A percentile compares a stretch with the other conserved stretches of the same genome.
Evolutionary conservation across 495 filamentous ascomycete species (phyloP).

Genomic region (Xylaria acuta): DNA sequence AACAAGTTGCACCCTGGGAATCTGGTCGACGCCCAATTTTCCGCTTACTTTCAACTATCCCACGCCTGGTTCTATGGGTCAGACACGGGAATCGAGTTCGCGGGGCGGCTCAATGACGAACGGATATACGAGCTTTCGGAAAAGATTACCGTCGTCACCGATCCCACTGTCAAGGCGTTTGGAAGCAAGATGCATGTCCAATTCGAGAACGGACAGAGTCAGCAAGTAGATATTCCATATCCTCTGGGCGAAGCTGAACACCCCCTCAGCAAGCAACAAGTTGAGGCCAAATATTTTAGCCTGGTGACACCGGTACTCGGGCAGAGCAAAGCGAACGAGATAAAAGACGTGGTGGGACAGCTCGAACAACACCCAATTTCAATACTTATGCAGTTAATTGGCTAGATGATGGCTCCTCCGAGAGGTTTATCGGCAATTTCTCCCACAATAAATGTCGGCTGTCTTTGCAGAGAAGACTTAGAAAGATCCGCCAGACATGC

Average conservation of each 20-base stretch:
- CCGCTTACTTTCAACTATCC: neutral
- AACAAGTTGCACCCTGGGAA: neutral
- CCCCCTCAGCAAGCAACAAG: neutral
- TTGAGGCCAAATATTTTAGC: neutral
- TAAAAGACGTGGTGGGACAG: neutral
- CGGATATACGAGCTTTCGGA: neutral
- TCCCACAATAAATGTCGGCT: neutral
- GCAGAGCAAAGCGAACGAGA: neutral
- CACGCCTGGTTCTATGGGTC: constrained; percentile 6
- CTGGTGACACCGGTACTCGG: neutral
- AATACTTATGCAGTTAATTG: neutral
- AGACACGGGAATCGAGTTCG: neutral
- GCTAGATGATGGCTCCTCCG: neutral
- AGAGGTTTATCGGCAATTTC: neutral
- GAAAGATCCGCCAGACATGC: neutral
- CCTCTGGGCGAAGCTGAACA: neutral
- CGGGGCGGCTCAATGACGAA: neutral
- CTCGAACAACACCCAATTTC: neutral
- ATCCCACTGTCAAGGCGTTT: neutral
- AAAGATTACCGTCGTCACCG: neutral
- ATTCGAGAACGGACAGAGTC: neutral
- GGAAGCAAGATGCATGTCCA: neutral
- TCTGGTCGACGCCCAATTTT: constrained; percentile 2
- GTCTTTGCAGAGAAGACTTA: neutral
- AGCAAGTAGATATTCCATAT: neutral